Evolutionary conservation across 352 stramenopile genomes (phyloP).

Genomic region (Phytopythium oedochilum): DNA sequence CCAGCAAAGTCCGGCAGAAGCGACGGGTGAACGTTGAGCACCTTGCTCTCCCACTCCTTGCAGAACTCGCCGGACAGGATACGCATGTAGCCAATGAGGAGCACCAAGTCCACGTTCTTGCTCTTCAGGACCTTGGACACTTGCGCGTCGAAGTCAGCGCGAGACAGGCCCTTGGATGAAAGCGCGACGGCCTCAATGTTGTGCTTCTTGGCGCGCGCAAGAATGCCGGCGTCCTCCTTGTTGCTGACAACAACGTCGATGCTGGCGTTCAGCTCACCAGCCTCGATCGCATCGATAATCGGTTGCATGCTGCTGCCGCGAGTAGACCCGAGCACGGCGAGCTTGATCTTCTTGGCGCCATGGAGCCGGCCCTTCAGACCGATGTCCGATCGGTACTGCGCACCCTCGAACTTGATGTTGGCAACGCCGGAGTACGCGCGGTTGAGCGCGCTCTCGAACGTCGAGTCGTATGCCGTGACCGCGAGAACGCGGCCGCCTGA

Average conservation of each 20-base stretch:
- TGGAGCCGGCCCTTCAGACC: slow-evolving; percentile 91
- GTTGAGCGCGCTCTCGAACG: slow-evolving; percentile 90
- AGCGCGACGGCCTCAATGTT: slow-evolving; percentile 62
- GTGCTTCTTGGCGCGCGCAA: slow-evolving; percentile 90
- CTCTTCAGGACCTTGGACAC: slow-evolving; percentile 90
- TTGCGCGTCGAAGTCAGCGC: slow-evolving; percentile 94
- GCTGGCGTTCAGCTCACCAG: slow-evolving; percentile 87
- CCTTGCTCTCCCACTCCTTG: slow-evolving; percentile 92
- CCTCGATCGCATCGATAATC: slow-evolving; percentile 94
- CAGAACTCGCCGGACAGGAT: slow-evolving; percentile 97
- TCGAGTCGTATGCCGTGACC: slow-evolving; percentile 91
- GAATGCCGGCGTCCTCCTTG: slow-evolving; percentile 90
- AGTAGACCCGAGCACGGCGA: slow-evolving; percentile 96
- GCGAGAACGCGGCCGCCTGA: slow-evolving; percentile 96
- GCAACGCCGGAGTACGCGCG: slow-evolving; percentile 89
- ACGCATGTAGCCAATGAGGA: slow-evolving; percentile 99
- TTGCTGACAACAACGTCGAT: slow-evolving; percentile 97
- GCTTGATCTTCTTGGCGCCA: slow-evolving; percentile 73
- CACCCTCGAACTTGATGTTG: slow-evolving; percentile 88
- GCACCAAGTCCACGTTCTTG: slow-evolving; percentile 95
- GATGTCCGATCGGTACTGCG: slow-evolving; percentile 98
- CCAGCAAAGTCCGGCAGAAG: slow-evolving; percentile 98
- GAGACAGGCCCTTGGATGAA: slow-evolving; percentile 72
- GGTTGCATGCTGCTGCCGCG: slow-evolving; percentile 94
- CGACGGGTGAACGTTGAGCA: slow-evolving; percentile 99